Evolutionary conservation across 1,139 yeast genomes (phyloP).

Genomic region (Kodamaea suecica): DNA sequence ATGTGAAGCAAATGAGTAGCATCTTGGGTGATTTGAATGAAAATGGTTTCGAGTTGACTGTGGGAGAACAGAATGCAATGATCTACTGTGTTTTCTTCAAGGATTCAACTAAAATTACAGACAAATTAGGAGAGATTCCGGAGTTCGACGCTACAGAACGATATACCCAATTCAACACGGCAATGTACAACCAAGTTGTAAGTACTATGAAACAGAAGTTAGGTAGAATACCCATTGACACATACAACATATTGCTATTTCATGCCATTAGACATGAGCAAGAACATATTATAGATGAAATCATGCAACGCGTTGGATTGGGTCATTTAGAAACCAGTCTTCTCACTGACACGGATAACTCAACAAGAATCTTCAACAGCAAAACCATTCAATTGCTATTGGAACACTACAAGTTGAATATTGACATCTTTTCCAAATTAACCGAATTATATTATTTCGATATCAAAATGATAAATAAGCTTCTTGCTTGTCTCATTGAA

Average conservation of each 20-base stretch:
- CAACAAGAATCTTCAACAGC: not conserved
- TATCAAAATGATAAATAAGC: conserved; percentile 18
- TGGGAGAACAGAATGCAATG: conserved; percentile 29
- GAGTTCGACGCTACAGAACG: not conserved
- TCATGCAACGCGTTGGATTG: not conserved
- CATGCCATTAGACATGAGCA: conserved; percentile 27
- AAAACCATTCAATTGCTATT: conserved; percentile 10
- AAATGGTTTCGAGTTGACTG: conserved; percentile 27
- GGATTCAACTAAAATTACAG: conserved; percentile 24
- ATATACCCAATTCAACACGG: conserved; percentile 19
- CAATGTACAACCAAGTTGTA: conserved; percentile 18
- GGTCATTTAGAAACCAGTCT: too few relatives aligned
- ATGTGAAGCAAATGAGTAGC: conserved; percentile 20
- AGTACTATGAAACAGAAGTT: conserved; percentile 6
- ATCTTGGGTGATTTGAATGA: conserved; percentile 28
- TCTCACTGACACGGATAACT: not conserved
- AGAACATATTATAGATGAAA: conserved; percentile 1
- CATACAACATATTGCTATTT: conserved; percentile 24
- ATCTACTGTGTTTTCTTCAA: conserved; percentile 30
- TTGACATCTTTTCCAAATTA: too few relatives aligned
- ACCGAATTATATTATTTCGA: conserved; percentile 11
- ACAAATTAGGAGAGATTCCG: conserved; percentile 9
- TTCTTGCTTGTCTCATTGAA: conserved; percentile 16
- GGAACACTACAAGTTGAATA: too few relatives aligned
- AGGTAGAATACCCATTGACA: conserved; percentile 14